Evolutionary conservation across 2,329 filamentous ascomycete species (phyloP).

Genomic region (Zymoseptoria pseudotritici): DNA sequence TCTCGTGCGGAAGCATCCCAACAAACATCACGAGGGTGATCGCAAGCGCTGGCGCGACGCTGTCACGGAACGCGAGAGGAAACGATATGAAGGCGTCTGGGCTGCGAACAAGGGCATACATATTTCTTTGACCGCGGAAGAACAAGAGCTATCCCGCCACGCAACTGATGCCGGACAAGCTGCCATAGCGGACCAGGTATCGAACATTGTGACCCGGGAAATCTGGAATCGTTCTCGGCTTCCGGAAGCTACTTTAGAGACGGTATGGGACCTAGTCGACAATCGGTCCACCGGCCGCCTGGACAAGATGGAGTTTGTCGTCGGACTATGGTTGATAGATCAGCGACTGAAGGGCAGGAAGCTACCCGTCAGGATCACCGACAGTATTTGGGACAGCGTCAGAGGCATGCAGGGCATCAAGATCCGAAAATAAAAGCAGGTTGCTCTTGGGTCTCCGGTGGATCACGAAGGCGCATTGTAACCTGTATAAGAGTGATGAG

Average conservation of each 20-base stretch:
- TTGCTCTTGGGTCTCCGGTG: neutral
- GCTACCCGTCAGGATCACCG: slow-evolving; percentile 61
- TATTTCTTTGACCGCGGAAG: slow-evolving; percentile 23
- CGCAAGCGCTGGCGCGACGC: slow-evolving; percentile 70
- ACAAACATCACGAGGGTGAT: slow-evolving; percentile 65
- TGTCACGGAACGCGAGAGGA: slow-evolving; percentile 64
- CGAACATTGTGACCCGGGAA: slow-evolving; percentile 62
- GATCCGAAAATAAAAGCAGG: slow-evolving; percentile 14
- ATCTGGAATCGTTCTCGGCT: slow-evolving; percentile 68
- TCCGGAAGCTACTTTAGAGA: slow-evolving; percentile 59
- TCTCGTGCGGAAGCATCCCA: slow-evolving; percentile 52
- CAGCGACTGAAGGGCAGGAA: slow-evolving; percentile 74
- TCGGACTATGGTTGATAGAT: slow-evolving; percentile 76
- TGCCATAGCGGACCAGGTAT: slow-evolving; percentile 39
- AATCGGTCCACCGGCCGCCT: slow-evolving; percentile 49
- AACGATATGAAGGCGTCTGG: slow-evolving; percentile 78
- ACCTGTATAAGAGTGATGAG: neutral
- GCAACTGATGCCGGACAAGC: slow-evolving; percentile 7
- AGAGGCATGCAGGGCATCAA: slow-evolving; percentile 36
- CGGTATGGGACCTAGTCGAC: slow-evolving; percentile 72
- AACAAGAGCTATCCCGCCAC: slow-evolving; percentile 8
- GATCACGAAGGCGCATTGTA: neutral
- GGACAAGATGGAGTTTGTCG: slow-evolving; percentile 65
- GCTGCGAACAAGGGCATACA: slow-evolving; percentile 65
- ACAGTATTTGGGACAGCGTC: slow-evolving; percentile 70